phyloP scores from a whole-genome alignment of 1,284 basidiomycete species.

The Takashimella koratensis region DNA sequence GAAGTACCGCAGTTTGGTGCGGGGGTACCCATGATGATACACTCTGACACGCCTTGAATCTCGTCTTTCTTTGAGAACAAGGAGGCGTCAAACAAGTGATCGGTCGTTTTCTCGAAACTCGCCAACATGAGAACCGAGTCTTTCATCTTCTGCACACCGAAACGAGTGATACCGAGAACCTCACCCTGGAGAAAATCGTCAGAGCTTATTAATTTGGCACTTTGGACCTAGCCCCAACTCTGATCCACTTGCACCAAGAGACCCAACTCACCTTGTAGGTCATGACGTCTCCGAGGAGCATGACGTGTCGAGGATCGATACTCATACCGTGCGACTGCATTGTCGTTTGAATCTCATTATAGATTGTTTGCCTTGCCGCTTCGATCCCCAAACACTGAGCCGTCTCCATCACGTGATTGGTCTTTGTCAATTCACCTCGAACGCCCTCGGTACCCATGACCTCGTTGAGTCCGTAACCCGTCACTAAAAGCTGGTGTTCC shows the following conservation, averaged over 20 bases:
- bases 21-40: conserved; percentile 99
- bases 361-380: conserved; percentile 89
- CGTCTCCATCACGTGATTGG: conserved; percentile 97
- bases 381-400: conserved; percentile 94
- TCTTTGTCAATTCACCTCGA: conserved; percentile 83
- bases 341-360: conserved; percentile 95
- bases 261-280: conserved; percentile 73
- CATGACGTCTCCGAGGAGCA: conserved; percentile 99
- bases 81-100: conserved; percentile 97
- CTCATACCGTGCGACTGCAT: conserved; percentile 98
- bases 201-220: too few relatives aligned
- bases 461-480: conserved; percentile 95
- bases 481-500: conserved; percentile 69
- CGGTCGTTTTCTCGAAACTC: conserved; percentile 99
- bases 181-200: conserved; percentile 64
- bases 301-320: conserved; percentile 98
- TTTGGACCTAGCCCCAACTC: too few relatives aligned
- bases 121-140: conserved; percentile 99
- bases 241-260: too few relatives aligned
- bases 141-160: conserved; percentile 99
- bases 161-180: conserved; percentile 96
- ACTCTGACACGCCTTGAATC: conserved; percentile 95
- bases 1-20: conserved; percentile 93
- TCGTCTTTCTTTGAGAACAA: conserved; percentile 93
- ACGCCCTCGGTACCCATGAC: conserved; percentile 98